These are phyloP conservation scores for Fagus crenata DNA, from an alignment of 306 rosid species.

Conservation along the genomic window DNA sequence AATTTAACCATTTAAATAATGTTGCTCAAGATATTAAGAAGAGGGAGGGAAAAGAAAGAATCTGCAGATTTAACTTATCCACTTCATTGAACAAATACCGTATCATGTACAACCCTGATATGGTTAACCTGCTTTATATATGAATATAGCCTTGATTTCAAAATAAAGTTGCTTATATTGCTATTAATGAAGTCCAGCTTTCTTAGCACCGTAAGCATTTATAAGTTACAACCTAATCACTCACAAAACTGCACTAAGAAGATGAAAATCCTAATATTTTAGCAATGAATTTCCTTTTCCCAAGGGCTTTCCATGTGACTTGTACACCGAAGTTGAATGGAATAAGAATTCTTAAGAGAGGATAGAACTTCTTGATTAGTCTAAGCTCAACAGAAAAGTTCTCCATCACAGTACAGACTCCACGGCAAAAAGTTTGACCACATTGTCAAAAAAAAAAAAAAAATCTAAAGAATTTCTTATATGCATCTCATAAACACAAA, in stretches of 20 bases:
- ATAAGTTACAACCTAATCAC: not conserved
- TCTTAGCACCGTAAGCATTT: not conserved
- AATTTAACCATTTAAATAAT: not conserved
- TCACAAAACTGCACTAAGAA: not conserved
- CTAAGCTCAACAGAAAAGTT: not conserved
- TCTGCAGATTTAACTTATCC: not conserved
- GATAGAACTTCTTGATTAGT: not conserved
- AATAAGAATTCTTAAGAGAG: not conserved
- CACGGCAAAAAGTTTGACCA: slow-evolving; percentile 4
- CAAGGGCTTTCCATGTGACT: not conserved
- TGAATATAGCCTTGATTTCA: not conserved
- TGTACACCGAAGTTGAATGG: not conserved
- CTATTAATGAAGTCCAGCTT: not conserved
- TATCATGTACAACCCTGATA: not conserved
- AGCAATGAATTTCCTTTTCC: not conserved
- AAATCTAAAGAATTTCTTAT: slow-evolving; percentile 7
- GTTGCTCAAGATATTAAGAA: not conserved
- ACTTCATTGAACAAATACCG: not conserved
- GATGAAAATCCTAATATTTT: not conserved
- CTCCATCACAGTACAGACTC: not conserved
- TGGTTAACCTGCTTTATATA: not conserved
- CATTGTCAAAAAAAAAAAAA: not conserved
- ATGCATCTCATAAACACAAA: slow-evolving; percentile 10
- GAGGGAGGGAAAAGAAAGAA: not conserved
- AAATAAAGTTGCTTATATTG: not conserved